phyloP scores from a whole-genome alignment of 345 rosid genomes.

The Microthlaspi erraticum region DNA sequence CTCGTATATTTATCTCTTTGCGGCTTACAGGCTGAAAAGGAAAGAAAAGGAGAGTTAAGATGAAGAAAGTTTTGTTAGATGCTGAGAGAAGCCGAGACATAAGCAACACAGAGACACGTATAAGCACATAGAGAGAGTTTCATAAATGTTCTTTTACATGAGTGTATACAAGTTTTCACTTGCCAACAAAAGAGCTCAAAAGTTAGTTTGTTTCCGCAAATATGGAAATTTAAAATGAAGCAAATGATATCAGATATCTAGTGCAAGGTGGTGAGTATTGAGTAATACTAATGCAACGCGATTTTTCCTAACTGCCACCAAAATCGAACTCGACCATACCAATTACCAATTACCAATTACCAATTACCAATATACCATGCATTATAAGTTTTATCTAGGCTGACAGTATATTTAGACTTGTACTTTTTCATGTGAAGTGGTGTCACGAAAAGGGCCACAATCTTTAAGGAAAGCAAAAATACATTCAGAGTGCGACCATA shows the following conservation, averaged over 20 bases:
- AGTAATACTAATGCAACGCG: neutral
- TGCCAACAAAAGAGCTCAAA: neutral
- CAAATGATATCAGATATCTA: slow-evolving; percentile 16
- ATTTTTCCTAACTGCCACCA: slow-evolving; percentile 32
- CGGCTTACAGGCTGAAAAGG: slow-evolving; percentile 60
- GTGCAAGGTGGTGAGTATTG: slow-evolving; percentile 29
- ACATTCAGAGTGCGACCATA: slow-evolving; percentile 3
- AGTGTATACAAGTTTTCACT: slow-evolving; percentile 7
- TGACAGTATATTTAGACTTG: slow-evolving; percentile 6
- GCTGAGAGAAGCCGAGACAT: slow-evolving; percentile 15
- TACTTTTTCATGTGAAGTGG: neutral
- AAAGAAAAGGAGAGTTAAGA: neutral
- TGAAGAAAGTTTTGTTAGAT: slow-evolving; percentile 1
- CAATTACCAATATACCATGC: too few relatives aligned
- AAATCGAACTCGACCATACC: slow-evolving; percentile 24
- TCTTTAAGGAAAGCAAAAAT: slow-evolving; percentile 7
- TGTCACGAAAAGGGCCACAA: slow-evolving; percentile 2
- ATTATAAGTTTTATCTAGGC: neutral
- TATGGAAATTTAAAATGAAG: neutral
- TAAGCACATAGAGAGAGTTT: slow-evolving; percentile 5
- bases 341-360: too few relatives aligned
- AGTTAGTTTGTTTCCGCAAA: slow-evolving; percentile 14
- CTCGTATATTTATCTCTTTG: slow-evolving; percentile 74
- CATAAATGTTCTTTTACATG: neutral
- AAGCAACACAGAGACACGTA: slow-evolving; percentile 25